Evolutionary conservation across 2,329 filamentous ascomycete species (phyloP).

Genomic region (Biscogniauxia mediterranea): DNA sequence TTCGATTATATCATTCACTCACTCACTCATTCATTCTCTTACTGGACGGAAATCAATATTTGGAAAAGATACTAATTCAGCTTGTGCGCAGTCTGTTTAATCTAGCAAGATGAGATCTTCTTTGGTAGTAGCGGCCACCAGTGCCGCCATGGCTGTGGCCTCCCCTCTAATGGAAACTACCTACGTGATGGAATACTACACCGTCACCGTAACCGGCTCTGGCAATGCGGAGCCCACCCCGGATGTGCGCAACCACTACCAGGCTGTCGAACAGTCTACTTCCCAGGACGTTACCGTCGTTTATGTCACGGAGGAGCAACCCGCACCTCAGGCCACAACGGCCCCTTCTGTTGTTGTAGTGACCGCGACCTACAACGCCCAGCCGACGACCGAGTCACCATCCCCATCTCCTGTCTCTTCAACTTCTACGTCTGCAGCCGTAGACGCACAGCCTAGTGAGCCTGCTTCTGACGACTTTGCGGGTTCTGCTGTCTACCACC

Average conservation of each 20-base stretch:
- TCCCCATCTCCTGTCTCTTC: neutral
- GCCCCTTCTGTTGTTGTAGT: slow-evolving; percentile 6
- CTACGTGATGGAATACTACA: slow-evolving; percentile 31
- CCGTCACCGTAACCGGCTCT: slow-evolving; percentile 37
- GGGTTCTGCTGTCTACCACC: slow-evolving; percentile 60
- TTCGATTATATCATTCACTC: slow-evolving; percentile 7
- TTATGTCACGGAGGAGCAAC: slow-evolving; percentile 17
- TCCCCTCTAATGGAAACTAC: slow-evolving; percentile 35
- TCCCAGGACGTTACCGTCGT: slow-evolving; percentile 7
- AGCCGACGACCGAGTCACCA: slow-evolving; percentile 7
- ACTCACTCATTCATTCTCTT: slow-evolving; percentile 2
- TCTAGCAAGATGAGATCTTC: slow-evolving; percentile 41
- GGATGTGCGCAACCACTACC: slow-evolving; percentile 4
- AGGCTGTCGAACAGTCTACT: slow-evolving; percentile 12
- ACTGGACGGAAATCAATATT: neutral
- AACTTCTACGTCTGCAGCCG: slow-evolving; percentile 7
- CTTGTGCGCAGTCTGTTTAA: slow-evolving; percentile 9
- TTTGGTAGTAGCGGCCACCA: slow-evolving; percentile 33
- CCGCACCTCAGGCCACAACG: slow-evolving; percentile 10
- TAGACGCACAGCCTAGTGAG: slow-evolving; percentile 4
- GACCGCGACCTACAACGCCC: slow-evolving; percentile 4
- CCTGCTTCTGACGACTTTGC: slow-evolving; percentile 33
- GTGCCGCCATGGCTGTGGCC: slow-evolving; percentile 34
- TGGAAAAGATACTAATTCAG: neutral
- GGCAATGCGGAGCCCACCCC: slow-evolving; percentile 6